Base-by-base conservation (phyloP, 805 yeast species). In the Saccharomycopsis sp. region DNA sequence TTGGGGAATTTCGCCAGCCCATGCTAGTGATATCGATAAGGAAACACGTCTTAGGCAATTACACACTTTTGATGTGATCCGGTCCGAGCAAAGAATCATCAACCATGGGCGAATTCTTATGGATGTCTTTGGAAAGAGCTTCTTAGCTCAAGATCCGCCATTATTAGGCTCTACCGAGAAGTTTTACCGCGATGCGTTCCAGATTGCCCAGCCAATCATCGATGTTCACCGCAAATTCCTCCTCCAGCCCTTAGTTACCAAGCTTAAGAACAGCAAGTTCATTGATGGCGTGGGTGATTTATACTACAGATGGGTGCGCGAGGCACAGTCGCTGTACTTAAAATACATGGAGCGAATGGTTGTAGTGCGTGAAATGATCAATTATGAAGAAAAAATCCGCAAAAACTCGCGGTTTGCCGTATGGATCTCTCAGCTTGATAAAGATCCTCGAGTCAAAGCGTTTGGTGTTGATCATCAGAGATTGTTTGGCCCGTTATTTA, bases 1-100 rank as follows among this genome's bases (percentile, higher is more conserved):
- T 64, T 85, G 89, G 90, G 77, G 80, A 54, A 63, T 85, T 14
- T 75, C 85, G 0, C 75, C 77, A 2, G 82, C 79, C 23, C 86
- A 83, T 53, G 66, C 84, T 25, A 68, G 75, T 20, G 78, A 74
- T n/a, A 71, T 81, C 5, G 83, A 78, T 56, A 77, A 78, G 9
- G 69, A 70, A 9, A 81, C 82, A 57, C 75, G 83, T n/a, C 82
- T 82, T 65, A 76, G 83, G 42, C 96, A 89, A 68, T 85, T 89
- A 58, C 83, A 85, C 58, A 78, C 88, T 2, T 90, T 86, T 70
- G 96, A 89, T 67, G 72, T 89, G 53, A 81, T 89, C 29, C 76
- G 83, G 58, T 79, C 83, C 53, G 96, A 89, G 63, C 89, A 86
- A 64, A 78, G 82, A 17, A 86, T 86, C 56, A 78, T 88, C 23